These are phyloP conservation scores for Chlorociboria aeruginascens DNA, from an alignment of 495 filamentous ascomycete species.

Conservation along the genomic window DNA sequence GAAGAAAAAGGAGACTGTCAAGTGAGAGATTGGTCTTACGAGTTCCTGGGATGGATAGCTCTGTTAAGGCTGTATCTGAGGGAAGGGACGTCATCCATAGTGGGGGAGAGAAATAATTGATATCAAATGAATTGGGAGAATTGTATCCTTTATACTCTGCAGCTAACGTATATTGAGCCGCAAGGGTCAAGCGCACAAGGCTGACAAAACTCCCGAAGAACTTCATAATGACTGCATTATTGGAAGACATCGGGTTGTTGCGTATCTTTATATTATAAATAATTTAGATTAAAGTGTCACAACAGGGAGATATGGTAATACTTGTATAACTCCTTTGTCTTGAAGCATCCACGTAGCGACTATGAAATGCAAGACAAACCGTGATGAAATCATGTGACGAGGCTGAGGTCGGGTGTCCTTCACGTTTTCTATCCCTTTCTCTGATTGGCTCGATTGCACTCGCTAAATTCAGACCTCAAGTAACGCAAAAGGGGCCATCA, in stretches of 20 bases:
- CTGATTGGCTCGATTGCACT: not conserved
- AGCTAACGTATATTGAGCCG: not conserved
- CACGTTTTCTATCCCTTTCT: not conserved
- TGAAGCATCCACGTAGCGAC: no score
- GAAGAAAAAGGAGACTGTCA: no score
- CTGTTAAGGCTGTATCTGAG: slow-evolving; percentile 7
- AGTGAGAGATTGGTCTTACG: not conserved
- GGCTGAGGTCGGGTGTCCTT: not conserved
- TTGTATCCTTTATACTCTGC: slow-evolving; percentile 1
- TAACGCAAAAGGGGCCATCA: not conserved
- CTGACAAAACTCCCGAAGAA: not conserved
- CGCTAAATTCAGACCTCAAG: no score
- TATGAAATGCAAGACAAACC: no score
- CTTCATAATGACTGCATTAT: not conserved
- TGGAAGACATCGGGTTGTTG: not conserved
- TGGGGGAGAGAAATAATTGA: not conserved
- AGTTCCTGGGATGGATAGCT: slow-evolving; percentile 20
- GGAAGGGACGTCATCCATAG: slow-evolving; percentile 19
- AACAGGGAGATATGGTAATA: not conserved
- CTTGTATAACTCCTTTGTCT: not conserved
- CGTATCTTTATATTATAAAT: not conserved
- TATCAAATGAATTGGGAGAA: slow-evolving; percentile 5
- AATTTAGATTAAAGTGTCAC: not conserved
- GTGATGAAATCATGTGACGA: not conserved
- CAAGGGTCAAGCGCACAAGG: not conserved